phyloP scores from a whole-genome alignment of 2,329 filamentous ascomycete genomes.

The Lasiodiplodia sp. region DNA sequence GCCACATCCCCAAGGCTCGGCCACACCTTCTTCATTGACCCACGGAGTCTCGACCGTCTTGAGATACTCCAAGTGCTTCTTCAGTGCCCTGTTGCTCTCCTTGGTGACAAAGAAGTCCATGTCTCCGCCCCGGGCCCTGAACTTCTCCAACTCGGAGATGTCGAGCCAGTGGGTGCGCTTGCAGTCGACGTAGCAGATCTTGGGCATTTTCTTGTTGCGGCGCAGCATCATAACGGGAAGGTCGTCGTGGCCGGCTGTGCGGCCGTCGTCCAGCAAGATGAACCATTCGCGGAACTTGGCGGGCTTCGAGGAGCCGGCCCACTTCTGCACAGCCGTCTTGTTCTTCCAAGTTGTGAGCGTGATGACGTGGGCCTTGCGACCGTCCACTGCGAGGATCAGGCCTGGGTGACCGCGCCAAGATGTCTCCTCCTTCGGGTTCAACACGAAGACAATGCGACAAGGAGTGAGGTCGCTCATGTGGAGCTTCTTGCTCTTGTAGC shows the following conservation, averaged over 20 bases:
- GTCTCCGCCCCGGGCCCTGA: background rate
- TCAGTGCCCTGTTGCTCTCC: background rate
- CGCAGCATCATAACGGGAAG: background rate
- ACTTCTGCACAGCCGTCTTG: conserved; percentile 18
- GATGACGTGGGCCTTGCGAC: background rate
- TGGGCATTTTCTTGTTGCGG: background rate
- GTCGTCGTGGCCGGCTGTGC: background rate
- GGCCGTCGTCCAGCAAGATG: background rate
- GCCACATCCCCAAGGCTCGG: background rate
- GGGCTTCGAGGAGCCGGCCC: background rate
- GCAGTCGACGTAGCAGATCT: conserved; percentile 8
- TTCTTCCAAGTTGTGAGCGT: conserved; percentile 11
- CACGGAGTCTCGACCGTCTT: conserved; percentile 9
- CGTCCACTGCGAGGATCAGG: background rate
- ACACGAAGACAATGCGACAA: background rate
- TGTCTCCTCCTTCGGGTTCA: background rate
- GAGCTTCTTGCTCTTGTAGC: conserved; percentile 1
- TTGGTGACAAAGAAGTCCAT: conserved; percentile 1
- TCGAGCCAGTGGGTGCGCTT: conserved; percentile 21
- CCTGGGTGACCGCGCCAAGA: conserved; percentile 16
- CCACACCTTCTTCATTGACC: background rate
- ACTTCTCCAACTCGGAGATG: conserved; percentile 5
- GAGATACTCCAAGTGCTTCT: background rate
- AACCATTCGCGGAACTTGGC: conserved; percentile 6
- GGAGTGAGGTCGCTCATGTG: background rate